Base-by-base conservation (phyloP, 1,284 basidiomycete genomes). In the Fistulina hepatica region DNA sequence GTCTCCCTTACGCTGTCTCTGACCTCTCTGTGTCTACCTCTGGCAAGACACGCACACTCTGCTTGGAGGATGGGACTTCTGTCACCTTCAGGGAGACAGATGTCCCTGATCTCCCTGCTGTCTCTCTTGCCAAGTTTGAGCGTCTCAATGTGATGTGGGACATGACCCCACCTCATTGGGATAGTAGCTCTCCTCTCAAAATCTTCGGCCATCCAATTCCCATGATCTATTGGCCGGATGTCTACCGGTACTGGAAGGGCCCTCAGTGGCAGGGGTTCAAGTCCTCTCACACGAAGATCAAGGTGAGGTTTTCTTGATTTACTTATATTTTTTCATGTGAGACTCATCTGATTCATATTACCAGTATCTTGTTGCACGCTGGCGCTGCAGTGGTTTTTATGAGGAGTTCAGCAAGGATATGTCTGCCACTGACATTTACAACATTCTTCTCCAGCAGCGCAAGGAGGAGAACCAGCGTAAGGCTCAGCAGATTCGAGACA, bases 201-300 rank as follows among this genome's bases (percentile, higher is more conserved):
- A 48, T 54, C 28, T 32, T 27, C 11, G 46, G 43, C 15, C 32
- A 37, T 1, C 31, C 46, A 4, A 44, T 54, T 21, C 45, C 52
- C 2, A 37, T 55, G n/a, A 23, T 41, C 7, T 47, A 52, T 37
- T 55, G 52, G 52, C 48, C 40, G 7, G 28, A 48, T 2, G 17
- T 55, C 6, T 54, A 48, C 43, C 40, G 39, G 24, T 36, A 43
- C 22, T 35, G 44, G 40, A 37, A 42, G 15, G n/a, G 11, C 6
- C 30, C 13, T 12, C 49, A 49, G 22, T 54, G 50, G 52, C 17
- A 41, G 17, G 38, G 35, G 7, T 23, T 23, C 24, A 41, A 41
- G 35, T 30, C 27, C 6, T 6, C n/a, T 16, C 17, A 30, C 27
- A n/a, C 17, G 6, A 30, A 30, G n/a, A n/a, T n/a, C n/a, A n/a